phyloP scores from a whole-genome alignment of 306 rosid species.

The Malus asiatica region DNA sequence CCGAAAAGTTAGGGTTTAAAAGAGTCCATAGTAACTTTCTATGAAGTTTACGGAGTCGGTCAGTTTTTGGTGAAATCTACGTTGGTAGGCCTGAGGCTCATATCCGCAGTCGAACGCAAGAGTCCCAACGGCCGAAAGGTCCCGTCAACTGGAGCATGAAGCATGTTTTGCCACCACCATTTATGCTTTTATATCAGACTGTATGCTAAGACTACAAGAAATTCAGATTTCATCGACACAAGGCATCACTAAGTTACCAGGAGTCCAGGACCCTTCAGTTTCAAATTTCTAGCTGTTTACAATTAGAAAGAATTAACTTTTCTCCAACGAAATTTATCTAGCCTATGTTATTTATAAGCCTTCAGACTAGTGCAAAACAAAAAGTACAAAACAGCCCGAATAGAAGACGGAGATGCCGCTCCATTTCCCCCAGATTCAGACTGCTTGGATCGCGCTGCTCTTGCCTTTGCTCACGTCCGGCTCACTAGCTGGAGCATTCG shows the following conservation, averaged over 20 bases:
- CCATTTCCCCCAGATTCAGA: conserved; percentile 35
- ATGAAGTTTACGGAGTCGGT: too few relatives aligned
- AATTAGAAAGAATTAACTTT: conserved; percentile 64
- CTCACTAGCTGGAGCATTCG: conserved; percentile 57
- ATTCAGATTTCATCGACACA: conserved; percentile 11
- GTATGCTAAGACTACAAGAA: neutral
- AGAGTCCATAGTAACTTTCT: too few relatives aligned
- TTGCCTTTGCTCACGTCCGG: conserved; percentile 58
- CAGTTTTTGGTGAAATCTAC: too few relatives aligned
- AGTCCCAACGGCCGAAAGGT: too few relatives aligned
- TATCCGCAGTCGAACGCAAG: too few relatives aligned
- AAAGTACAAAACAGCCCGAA: conserved; percentile 18
- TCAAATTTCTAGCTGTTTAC: conserved; percentile 52
- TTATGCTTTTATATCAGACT: too few relatives aligned
- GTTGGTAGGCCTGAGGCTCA: too few relatives aligned
- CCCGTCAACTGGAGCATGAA: too few relatives aligned
- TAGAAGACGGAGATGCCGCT: conserved; percentile 5
- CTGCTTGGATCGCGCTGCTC: conserved; percentile 56
- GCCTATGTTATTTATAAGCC: conserved; percentile 46
- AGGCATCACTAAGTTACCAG: conserved; percentile 13
- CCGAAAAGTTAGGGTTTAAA: too few relatives aligned
- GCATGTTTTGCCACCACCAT: too few relatives aligned
- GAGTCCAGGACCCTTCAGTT: conserved; percentile 17
- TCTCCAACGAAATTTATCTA: conserved; percentile 53
- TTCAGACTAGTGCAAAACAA: conserved; percentile 25